Evolutionary conservation across 768 basidiomycete species (phyloP).

Genomic region (Lentinus tigrinus): DNA sequence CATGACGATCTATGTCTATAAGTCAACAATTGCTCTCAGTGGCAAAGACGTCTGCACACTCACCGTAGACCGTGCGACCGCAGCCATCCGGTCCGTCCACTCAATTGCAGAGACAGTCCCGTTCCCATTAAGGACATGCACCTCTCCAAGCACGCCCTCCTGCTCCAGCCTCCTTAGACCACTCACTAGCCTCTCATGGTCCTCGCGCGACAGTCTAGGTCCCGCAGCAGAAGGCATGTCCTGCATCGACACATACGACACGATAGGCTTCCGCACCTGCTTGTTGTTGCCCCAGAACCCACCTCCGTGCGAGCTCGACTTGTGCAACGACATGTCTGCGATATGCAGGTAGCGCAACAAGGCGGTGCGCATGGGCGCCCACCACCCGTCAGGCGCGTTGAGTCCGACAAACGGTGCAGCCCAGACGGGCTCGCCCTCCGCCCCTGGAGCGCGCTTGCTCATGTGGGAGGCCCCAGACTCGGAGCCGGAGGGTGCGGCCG

Average conservation of each 20-base stretch:
- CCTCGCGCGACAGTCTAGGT: slow-evolving; percentile 48
- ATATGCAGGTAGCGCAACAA: slow-evolving; percentile 36
- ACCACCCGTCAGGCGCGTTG: slow-evolving; percentile 59
- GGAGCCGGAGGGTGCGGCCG: slow-evolving; percentile 3
- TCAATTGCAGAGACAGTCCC: slow-evolving; percentile 35
- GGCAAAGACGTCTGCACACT: slow-evolving; percentile 26
- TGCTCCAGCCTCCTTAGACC: slow-evolving; percentile 53
- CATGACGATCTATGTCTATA: slow-evolving; percentile 48
- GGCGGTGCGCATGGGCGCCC: slow-evolving; percentile 44
- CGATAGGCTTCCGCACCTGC: slow-evolving; percentile 38
- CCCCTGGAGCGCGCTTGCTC: slow-evolving; percentile 12
- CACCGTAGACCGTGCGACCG: slow-evolving; percentile 69
- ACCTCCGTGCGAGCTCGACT: slow-evolving; percentile 43
- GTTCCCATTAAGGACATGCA: slow-evolving; percentile 50
- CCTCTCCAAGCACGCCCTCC: slow-evolving; percentile 45
- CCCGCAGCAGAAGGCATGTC: slow-evolving; percentile 41
- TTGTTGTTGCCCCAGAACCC: slow-evolving; percentile 30
- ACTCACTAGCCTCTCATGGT: slow-evolving; percentile 62
- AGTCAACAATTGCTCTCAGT: neutral
- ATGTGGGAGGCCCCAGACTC: neutral
- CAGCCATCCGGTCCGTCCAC: slow-evolving; percentile 64
- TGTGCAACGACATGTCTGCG: slow-evolving; percentile 35
- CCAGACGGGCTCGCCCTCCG: slow-evolving; percentile 40
- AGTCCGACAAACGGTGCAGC: slow-evolving; percentile 44
- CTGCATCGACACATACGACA: slow-evolving; percentile 72